Evolutionary conservation across 805 yeast genomes (phyloP), one percentile per base, ranked within the genome.

Genomic region (Candida morakotiae): DNA sequence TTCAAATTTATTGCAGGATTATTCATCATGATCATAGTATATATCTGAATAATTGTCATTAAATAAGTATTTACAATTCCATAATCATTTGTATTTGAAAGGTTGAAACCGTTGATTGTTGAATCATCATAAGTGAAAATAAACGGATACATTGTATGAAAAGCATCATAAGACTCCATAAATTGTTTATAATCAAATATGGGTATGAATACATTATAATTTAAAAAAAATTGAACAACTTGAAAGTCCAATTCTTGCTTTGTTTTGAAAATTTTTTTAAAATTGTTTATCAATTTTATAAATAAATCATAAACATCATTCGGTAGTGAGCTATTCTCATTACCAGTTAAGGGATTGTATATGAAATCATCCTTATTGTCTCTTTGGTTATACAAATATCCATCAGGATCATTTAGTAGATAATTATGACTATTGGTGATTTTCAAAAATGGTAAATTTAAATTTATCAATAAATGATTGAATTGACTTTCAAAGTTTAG

Each of bases 121-220:
- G 71, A 63, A 44, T 67, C 72, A 37, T 67, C 71, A 41, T 68
- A 68, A 1, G 72, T 68, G 47, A 67, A 67, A 51, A 67, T 67
- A 38, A 67, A 67, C 7, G 73, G 73, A 38, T 67, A 67, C 72
- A 67, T 65, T 6, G 71, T 67, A 41, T 68, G 73, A 42, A 68
- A 65, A 6, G 65, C 69, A 31, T 67, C 70, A 32, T 76, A 76
- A 35, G 69, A 67, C 46, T 68, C 69, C 69, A 75, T 75, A 44
- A 76, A 75, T 25, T 64, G 56, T 32, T 69, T 72, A 45, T 71
- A 75, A 46, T 75, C 81, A 43, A 76, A 66, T 7, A 76, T 69
- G 3, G 81, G 81, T 18, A 76, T 65, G 41, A 76, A 64, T 16
- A 70, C 67, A 55, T 76, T 76, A 51, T 71, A 72, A 50, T 73